Percentiles rank a stretch among this genome's conserved stretches.
Evolutionary conservation across 768 basidiomycete genomes (phyloP).

Genomic region (Suillus tomentosus): DNA sequence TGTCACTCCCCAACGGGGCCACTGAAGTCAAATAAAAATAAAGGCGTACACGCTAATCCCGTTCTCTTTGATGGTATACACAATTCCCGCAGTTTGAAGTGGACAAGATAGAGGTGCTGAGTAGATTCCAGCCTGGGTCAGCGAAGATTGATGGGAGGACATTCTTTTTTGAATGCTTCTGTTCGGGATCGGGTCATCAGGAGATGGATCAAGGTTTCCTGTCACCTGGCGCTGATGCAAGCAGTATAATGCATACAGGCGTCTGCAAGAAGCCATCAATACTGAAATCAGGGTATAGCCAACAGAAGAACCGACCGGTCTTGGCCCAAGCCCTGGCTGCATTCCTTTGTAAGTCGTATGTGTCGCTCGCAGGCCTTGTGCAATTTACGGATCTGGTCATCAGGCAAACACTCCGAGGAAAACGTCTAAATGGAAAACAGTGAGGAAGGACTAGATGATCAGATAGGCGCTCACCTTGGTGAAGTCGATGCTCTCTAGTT

Average conservation of each 20-base stretch:
- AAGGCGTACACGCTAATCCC: conserved; percentile 73
- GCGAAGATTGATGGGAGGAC: conserved; percentile 69
- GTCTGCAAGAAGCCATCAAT: conserved; percentile 42
- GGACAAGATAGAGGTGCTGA: conserved; percentile 86
- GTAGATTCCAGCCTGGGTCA: conserved; percentile 80
- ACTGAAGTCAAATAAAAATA: conserved; percentile 13
- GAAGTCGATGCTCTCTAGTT: conserved; percentile 83
- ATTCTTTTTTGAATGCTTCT: conserved; percentile 13
- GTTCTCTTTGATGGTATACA: conserved; percentile 98
- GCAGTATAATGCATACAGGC: conserved; percentile 95
- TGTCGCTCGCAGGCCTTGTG: conserved; percentile 86
- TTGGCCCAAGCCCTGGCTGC: conserved; percentile 88
- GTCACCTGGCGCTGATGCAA: conserved; percentile 81
- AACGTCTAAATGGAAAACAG: conserved; percentile 55
- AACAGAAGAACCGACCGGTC: conserved; percentile 58
- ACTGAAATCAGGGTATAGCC: background rate
- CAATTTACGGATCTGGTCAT: conserved; percentile 73
- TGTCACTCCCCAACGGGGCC: no score
- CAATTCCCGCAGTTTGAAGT: conserved; percentile 97
- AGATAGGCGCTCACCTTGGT: conserved; percentile 57
- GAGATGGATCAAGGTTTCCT: conserved; percentile 37
- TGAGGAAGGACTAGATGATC: background rate
- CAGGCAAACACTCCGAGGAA: conserved; percentile 73
- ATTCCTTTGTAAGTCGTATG: conserved; percentile 83
- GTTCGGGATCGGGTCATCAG: conserved; percentile 40